Base-by-base conservation (phyloP, 2,329 filamentous ascomycete species). In the Nannizziopsis barbatae region DNA sequence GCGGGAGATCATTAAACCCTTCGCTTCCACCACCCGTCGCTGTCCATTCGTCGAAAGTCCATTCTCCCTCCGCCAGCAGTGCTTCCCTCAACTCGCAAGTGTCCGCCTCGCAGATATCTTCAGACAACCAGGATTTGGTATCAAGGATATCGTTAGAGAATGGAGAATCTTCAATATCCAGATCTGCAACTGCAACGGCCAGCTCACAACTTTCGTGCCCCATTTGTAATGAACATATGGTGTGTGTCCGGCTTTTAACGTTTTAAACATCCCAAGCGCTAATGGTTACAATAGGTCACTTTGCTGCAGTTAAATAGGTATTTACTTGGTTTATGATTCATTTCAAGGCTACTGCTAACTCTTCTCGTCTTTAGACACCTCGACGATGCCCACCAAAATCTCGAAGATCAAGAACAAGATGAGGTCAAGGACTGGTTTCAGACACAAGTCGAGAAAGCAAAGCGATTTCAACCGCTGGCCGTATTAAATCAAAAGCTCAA, bases 151-250 rank as follows among this genome's bases (percentile, higher is more conserved):
- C 84, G 47, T 69, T 92, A 44, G 77, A 77, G 37, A 75, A 77
- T 68, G 72, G 74, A 53, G 72, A 73, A 14, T 55, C 54, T 8
- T 55, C 52, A 36, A 67, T 72, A 58, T 71, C 71, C 40, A 66
- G 69, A 47, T 67, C 68, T 14, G 65, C 64, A 42, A 74, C 75
- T 54, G 73, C 70, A 42, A 75, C 79, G 45, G 70, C 79, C 48
- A 78, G 76, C 56, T 78, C 78, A 55, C 77, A 77, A 65, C 79
- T 98, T 51, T 80, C 90, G 48, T 98, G 92, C 65, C 92, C 92
- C n/a, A 98, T 98, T 62, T 98, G 92, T 68, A 88, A 82, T 58
- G 93, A 96, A 69, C 89, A 95, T 67, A 98, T 98, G 92, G 88
- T 92, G 71, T 55, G 70, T 60, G 40, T 45, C 37, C 12, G 35